Evolutionary conservation across 148 eudicot species (phyloP).

Genomic region (Selenicereus undatus): DNA sequence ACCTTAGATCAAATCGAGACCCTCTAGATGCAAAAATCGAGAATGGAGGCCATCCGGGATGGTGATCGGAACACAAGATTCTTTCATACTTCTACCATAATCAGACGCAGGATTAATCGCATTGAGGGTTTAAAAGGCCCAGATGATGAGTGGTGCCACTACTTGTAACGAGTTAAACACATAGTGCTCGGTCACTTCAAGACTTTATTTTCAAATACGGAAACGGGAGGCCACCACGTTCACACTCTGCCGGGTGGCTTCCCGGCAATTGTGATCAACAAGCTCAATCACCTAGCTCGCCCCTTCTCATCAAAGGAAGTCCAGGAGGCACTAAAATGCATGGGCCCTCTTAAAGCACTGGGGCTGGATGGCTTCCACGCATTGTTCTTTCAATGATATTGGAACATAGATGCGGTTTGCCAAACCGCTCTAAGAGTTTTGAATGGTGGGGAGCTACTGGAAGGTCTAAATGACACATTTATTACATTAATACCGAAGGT

Average conservation of each 20-base stretch:
- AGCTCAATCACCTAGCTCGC: too few species aligned
- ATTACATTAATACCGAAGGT: background rate
- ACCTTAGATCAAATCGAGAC: background rate
- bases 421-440: background rate
- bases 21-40: background rate
- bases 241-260: too few species aligned
- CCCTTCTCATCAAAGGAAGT: too few species aligned
- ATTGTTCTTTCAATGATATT: background rate
- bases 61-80: background rate
- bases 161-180: background rate
- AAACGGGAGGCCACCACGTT: background rate
- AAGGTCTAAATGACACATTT: background rate
- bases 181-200: background rate
- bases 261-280: too few species aligned
- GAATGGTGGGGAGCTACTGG: background rate
- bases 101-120: background rate
- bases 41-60: background rate
- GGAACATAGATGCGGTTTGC: background rate
- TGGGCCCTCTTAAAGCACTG: background rate
- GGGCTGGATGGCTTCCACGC: constrained; percentile 7
- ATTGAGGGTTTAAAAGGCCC: background rate
- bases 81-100: background rate
- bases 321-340: background rate
- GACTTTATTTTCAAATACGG: background rate
- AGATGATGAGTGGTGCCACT: background rate